Base-by-base conservation (phyloP, 2,329 filamentous ascomycete species). In the Annulohypoxylon truncatum region DNA sequence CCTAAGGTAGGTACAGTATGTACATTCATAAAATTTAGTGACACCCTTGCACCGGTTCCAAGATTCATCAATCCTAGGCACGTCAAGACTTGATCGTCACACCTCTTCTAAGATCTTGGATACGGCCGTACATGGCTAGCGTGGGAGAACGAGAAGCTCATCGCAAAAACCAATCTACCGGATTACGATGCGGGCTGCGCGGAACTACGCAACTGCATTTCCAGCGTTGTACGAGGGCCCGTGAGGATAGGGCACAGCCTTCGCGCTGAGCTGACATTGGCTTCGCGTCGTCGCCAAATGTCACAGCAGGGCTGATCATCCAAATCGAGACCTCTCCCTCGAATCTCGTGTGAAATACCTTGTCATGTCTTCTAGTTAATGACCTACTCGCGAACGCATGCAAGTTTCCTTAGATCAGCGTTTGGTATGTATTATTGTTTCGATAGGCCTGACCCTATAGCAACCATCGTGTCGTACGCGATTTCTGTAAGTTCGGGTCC, bases 81-180 rank as follows among this genome's bases (percentile, higher is more conserved):
- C 40, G 48, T 61, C 55, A 67, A 55, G 57, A 67, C 61, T 56
- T 46, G 50, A 62, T 65, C 64, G 67, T 69, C 57, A 65, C 51
- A 69, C 67, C 54, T 67, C 42, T 48, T 31, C 35, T 54, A 18
- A 63, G 58, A 64, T 64, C 61, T 57, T 66, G 18, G 50, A 50
- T 69, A 69, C 67, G 67, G 67, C 67, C 67, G 67, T 69, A 69
- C 28, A 56, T 67, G 53, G 33, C 9, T 48, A 66, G 52, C 51
- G 29, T 52, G 57, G 42, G 20, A 47, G 38, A 60, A 61, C 50
- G 53, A 63, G 38, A 35, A 53, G 33, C 22, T 57, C 20, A 9
- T 58, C 15, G 61, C 31, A 61, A 44, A 40, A 51, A 55, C 40
- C 35, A 60, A 50, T 51, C 33, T 51, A 47, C 61, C 51, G 57